Base-by-base conservation (phyloP, 192 early-diverging fungal species). In the Coemansia brasiliensis region DNA sequence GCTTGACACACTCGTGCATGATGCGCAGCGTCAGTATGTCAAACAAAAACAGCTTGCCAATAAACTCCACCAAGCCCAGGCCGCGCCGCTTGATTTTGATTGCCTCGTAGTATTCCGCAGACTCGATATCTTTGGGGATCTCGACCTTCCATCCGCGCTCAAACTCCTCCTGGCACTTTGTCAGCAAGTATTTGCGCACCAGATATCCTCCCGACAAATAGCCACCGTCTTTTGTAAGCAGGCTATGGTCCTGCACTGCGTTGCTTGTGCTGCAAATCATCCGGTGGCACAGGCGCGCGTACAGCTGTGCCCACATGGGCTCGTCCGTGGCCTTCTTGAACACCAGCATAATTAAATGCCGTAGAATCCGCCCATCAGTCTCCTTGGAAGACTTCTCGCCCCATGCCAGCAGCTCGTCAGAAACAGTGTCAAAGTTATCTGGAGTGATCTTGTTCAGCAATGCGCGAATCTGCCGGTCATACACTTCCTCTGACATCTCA, bases 281-380 rank as follows among this genome's bases (percentile, higher is more conserved):
- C 65, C 85, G 83, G 39, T 83, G 71, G 81, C 94, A 96, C 49
- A 99, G 83, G 40, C 80, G 81, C 17, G 94, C 95, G 65, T 95
- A 99, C 81, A 96, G 90, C 44, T 72, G 65, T 57, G 87, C 88
- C 82, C 96, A 99, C 52, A 83, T 82, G n/a, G 89, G 84, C 72
- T 99, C 95, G 61, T 97, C 94, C 27, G 92, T 84, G 5, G 97
- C 94, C 83, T 99, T 98, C 24, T 96, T 89, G 57, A 94, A 98
- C 43, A 95, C 89, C 12, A 91, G 80, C 48, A 81, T 84, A 65
- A 98, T 92, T 29, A 97, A 86, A 54, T 84, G 86, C 61, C 83
- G 85, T 50, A 99, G 79, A 17, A 93, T 85, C 5, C 77, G 77
- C 12, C 89, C 87, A 52, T 90, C 83, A 6, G 65, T 80, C 72